Evolutionary conservation across 2,329 filamentous ascomycete species (phyloP), one percentile per base, ranked within the genome.

Genomic region (Cytospora chrysosperma): DNA sequence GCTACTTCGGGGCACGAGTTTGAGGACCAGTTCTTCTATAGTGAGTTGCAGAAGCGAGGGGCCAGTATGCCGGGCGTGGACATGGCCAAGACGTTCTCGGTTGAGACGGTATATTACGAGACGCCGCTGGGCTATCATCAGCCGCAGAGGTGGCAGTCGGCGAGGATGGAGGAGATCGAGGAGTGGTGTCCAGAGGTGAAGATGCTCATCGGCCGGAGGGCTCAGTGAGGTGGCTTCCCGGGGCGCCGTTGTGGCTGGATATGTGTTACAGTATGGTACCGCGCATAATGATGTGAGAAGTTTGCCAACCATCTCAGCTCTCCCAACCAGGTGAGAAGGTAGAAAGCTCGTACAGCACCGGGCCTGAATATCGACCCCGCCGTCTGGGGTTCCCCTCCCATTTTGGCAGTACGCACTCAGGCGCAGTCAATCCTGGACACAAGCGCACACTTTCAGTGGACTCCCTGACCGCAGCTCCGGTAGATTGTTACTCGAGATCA

Each of bases 21-120:
- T 32, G 74, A 75, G 65, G 73, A 76, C 54, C 70, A 73, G 65
- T 76, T 72, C 71, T 71, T 72, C 57, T 73, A 68, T 37, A 64
- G 64, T 37, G 69, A 70, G 65, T 69, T 75, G 64, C 65, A 64
- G 56, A 67, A 70, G 40, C 56, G 66, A 3, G 65, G 63, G 21
- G 72, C 66, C 0, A 65, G 67, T 8, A 60, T 78, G 50, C 73
- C 73, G 2, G 60, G 59, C 10, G 65, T 65, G 30, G 66, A 69
- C 21, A 66, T 69, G 4, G 73, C 73, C 21, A 64, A 65, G 58
- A 55, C 64, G 2, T 73, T 75, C 54, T 65, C 72, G 4, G 71
- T 73, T 28, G 73, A 75, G 68, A 72, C 71, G 17, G 59, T 71
- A 5, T 74, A 70, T 64, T 68, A 69, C 19, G 70, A 73, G 53